phyloP scores from a whole-genome alignment of 352 stramenopile species.

The Phytophthora multivora region DNA sequence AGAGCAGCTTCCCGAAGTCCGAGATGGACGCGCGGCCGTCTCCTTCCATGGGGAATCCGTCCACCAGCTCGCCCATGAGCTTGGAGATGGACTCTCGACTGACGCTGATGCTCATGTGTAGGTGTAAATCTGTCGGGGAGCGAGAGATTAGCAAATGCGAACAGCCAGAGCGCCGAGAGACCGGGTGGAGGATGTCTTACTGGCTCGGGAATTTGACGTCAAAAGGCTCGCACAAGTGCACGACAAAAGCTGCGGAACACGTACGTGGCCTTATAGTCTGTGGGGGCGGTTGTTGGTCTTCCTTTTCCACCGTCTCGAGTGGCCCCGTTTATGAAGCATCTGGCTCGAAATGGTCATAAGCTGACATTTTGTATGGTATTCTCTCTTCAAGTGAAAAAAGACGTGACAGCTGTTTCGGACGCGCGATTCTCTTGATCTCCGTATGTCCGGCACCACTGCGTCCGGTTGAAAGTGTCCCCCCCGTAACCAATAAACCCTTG shows the following conservation, averaged over 20 bases:
- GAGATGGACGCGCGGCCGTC: conserved; percentile 82
- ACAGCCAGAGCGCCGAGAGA: conserved; percentile 5
- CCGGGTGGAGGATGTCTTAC: conserved; percentile 15
- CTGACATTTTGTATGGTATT: not conserved
- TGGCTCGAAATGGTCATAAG: no score
- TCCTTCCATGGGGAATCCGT: conserved; percentile 80
- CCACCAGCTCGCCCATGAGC: conserved; percentile 85
- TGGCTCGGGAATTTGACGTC: not conserved
- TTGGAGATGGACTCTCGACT: conserved; percentile 86
- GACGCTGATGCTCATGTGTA: conserved; percentile 72
- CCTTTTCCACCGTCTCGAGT: conserved; percentile 3
- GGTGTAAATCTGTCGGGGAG: not conserved
- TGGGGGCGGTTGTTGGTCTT: conserved; percentile 5
- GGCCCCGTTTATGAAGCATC: conserved; percentile 2
- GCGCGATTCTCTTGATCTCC: conserved; percentile 11
- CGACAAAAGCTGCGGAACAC: conserved; percentile 18
- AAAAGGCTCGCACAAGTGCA: conserved; percentile 12
- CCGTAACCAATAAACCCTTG: not conserved
- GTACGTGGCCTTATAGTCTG: conserved; percentile 1
- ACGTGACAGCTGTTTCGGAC: conserved; percentile 8
- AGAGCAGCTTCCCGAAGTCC: conserved; percentile 87
- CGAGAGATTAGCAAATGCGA: conserved; percentile 14
- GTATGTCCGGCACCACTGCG: not conserved
- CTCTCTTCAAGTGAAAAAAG: not conserved
- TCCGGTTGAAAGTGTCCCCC: conserved; percentile 4